Base-by-base conservation (phyloP, 371 early-diverging fungal genomes). In the Circinella umbellata region DNA sequence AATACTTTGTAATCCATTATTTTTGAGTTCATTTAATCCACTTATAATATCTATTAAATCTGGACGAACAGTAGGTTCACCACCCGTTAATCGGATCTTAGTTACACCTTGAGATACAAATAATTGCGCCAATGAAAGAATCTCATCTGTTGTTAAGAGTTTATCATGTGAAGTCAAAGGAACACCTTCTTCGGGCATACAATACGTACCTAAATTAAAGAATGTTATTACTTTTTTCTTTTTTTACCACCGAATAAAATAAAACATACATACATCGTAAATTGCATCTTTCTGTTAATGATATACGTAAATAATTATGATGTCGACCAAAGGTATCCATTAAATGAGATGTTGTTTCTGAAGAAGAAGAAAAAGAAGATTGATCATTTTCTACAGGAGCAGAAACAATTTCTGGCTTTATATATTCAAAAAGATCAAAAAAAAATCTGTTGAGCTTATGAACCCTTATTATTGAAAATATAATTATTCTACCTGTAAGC, bases 181-280 rank as follows among this genome's bases (percentile, higher is more conserved):
- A 0, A 96, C 87, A 7, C 98, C 98, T 68, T 95, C 95, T 48
- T 88, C 95, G 7, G 97, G 97, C 98, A 98, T 98, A 78, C 98
- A 98, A 79, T 98, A 98, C 0, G 94, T 94, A 73, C 95, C 94
- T 92, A 17, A 8, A 15, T 51, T 51, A 5, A 51, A n/a, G 51
- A 17, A 14, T 51, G 51, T 27, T n/a, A n/a, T n/a, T n/a, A n/a
- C n/a, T n/a, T n/a, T n/a, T 17, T 14, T n/a, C 51, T 7, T n/a
- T 5, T 5, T 15, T 51, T 15, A 17, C n/a, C 51, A 13, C 17
- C 0, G 1, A n/a, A n/a, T 51, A n/a, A 14, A 10, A 57, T 34
- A 34, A n/a, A 7, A 54, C 11, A 18, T 13, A 61, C 80, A 73
- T 90, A 91, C 96, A 98, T 74, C 98, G 84, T 63, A 98, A 83